A percentile compares a stretch with the other conserved stretches of the same genome.
phyloP scores from a whole-genome alignment of 257 asterid species.

The Solanum dulcamara region DNA sequence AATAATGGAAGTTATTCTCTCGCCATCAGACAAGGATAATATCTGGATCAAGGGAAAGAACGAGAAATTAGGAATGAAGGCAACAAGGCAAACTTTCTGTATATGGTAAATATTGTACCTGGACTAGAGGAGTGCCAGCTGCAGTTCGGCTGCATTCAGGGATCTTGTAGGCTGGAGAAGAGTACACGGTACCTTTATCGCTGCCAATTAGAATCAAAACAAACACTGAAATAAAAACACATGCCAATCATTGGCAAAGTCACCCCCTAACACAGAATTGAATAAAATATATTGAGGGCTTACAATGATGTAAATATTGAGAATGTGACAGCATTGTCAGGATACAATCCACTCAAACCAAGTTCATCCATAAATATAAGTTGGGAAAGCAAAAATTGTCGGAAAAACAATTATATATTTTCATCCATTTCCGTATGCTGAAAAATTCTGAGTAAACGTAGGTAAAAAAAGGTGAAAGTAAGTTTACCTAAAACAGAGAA shows the following conservation, averaged over 20 bases:
- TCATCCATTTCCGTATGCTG: not conserved
- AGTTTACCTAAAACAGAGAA: slow-evolving; percentile 83
- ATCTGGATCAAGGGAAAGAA: slow-evolving; percentile 41
- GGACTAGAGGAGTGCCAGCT: slow-evolving; percentile 91
- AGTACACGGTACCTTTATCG: slow-evolving; percentile 87
- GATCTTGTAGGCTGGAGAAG: slow-evolving; percentile 79
- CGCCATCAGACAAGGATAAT: slow-evolving; percentile 85
- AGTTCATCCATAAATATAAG: not conserved
- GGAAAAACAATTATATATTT: not conserved
- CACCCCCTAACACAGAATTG: not conserved
- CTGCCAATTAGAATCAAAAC: slow-evolving; percentile 27
- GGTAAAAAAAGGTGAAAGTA: not conserved
- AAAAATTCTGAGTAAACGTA: not conserved
- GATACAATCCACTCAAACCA: not conserved
- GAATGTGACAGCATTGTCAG: not conserved
- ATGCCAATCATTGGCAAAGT: not conserved
- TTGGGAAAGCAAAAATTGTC: not conserved
- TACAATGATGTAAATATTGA: not conserved
- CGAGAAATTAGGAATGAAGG: not conserved
- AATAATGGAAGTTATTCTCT: slow-evolving; percentile 89
- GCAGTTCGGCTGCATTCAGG: slow-evolving; percentile 95
- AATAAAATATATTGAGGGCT: not conserved
- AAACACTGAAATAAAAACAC: not conserved
- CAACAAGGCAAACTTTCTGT: not conserved
- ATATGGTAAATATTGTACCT: slow-evolving; percentile 29